Base-by-base conservation (phyloP, 257 asterid species). In the Fraxinus quadrangulata region DNA sequence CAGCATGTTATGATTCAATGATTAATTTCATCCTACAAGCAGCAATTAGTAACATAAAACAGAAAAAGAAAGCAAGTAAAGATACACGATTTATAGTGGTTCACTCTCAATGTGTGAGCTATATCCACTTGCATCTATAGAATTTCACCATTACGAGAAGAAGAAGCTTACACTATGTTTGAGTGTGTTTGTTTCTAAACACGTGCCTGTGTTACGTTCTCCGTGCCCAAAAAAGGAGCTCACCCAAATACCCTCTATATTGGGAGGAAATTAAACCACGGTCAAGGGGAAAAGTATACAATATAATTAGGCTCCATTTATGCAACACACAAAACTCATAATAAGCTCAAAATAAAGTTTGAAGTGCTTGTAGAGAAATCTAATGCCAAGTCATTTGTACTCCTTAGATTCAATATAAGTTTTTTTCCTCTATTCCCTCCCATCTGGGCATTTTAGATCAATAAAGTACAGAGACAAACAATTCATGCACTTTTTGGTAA, bases 331-430 rank as follows among this genome's bases (percentile, higher is more conserved):
- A 3, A 31, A 63, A 73, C 5, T 31, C n/a, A 47, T 47, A 13
- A 47, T 47, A 47, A 47, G 5, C 56, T 47, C 56, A 47, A 26
- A 19, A 67, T 28, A 21, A 63, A 37, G 37, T 59, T 75, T 59
- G 49, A 42, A 33, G 16, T 40, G 40, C 30, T n/a, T 40, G 73
- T 16, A 75, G 47, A 24, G 8, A 23, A 79, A 73, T 31, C 71
- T 47, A 26, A 78, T 71, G 42, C 23, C 49, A 65, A 59, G 47
- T 66, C 37, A 40, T 78, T 40, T 19, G 24, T 21, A 73, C 33
- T 39, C 9, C n/a, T 10, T 17, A 14, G 39, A 63, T 16, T 67
- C 30, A 78, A 66, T 16, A 67, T 4, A 40, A 14, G 0, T 28
- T 8, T 16, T 13, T 21, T 51, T 28, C 51, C 23, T 42, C 72